Base-by-base conservation (phyloP, 176 grass and related monocot genomes). In the Carex parvula region DNA sequence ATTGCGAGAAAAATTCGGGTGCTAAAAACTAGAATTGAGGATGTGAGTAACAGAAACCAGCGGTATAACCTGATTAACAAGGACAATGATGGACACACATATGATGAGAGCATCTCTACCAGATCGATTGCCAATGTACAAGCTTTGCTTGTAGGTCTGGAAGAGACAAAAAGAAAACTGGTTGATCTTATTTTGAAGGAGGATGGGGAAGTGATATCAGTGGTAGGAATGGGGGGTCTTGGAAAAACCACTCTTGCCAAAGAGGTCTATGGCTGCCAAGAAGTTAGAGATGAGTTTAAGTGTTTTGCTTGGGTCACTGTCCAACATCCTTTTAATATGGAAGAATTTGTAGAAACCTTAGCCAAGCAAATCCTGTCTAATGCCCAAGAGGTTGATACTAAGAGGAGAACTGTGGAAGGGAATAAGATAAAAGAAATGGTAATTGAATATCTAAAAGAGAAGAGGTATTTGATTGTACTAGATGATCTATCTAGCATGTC, bases 211-310 rank as follows among this genome's bases (percentile, higher is more conserved):
- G 87, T 87, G 2, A 69, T 87, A 6, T 84, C 87, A 9, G 6
- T 91, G 0, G 69, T 70, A 0, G 87, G 87, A 64, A 82, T 89
- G 84, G 81, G 76, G 37, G 87, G 81, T 8, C 0, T 84, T 10
- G 90, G 84, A 1, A 92, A 89, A 65, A 92, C 87, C 3, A 65
- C 87, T 84, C 60, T 89, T 10, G 77, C 60, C 3, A 87, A 54
- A 70, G 9, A 70, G 30, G 46, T 90, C 6, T 85, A 67, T 13
- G 11, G 65, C 62, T 79, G 30, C 9, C 2, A 60, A 53, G 33
- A 72, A 3, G 30, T 90, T 2, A 24, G 0, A 22, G 3, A 20
- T 10, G 21, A 6, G 4, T 90, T 92, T 83, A 4, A 88, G 0
- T 60, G 50, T 24, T 13, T 29, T 53, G 88, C 69, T 22, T 92